Evolutionary conservation across 306 rosid genomes (phyloP).

Genomic region (Glycyrrhiza uralensis): DNA sequence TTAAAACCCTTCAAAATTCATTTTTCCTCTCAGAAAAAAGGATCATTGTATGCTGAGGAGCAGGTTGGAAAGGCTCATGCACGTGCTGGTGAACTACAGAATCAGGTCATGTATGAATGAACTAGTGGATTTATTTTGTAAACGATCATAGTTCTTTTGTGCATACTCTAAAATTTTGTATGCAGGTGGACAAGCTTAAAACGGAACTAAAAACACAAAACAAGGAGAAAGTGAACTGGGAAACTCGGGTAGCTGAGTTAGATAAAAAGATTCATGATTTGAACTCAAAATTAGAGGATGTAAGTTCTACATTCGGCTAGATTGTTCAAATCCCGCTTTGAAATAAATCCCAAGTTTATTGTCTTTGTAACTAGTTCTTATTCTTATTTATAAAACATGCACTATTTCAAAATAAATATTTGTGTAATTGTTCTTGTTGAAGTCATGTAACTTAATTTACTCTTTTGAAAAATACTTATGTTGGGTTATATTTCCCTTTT

Average conservation of each 20-base stretch:
- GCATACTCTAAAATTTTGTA: conserved; percentile 2
- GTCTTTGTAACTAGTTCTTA: conserved; percentile 4
- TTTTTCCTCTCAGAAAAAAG: conserved; percentile 55
- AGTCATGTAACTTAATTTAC: conserved; percentile 4
- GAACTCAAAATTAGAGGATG: conserved; percentile 61
- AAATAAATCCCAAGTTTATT: conserved; percentile 1
- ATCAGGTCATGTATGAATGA: conserved; percentile 55
- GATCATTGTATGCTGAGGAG: conserved; percentile 54
- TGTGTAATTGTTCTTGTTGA: background rate
- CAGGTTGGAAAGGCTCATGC: conserved; percentile 82
- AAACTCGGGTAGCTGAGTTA: conserved; percentile 50
- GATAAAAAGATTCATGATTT: conserved; percentile 53
- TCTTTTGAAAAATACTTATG: conserved; percentile 4
- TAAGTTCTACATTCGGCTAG: conserved; percentile 37
- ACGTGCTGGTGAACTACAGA: conserved; percentile 78
- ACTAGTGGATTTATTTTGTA: conserved; percentile 2
- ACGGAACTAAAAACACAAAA: conserved; percentile 50
- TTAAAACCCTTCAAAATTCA: background rate
- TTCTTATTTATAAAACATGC: background rate
- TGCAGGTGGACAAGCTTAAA: conserved; percentile 66
- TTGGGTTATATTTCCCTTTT: background rate
- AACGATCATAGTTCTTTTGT: background rate
- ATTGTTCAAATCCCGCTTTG: background rate
- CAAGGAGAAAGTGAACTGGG: conserved; percentile 64
- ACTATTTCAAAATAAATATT: background rate